Evolutionary conservation across 441 rosid genomes (phyloP).

Genomic region (Pelargonium citronellum): DNA sequence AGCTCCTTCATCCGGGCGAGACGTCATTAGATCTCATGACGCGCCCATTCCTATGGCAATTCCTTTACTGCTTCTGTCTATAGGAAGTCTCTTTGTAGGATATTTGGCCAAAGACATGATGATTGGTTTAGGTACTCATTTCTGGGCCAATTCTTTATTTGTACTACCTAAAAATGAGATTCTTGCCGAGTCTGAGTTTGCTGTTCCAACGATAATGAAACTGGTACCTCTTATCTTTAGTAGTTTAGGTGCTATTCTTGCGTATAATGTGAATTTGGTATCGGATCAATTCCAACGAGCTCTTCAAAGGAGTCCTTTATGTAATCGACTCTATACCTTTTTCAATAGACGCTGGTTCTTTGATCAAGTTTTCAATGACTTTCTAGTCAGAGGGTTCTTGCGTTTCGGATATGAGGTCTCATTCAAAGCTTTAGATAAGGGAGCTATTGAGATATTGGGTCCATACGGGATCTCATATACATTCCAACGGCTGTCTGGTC

Average conservation of each 20-base stretch:
- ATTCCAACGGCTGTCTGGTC: background rate
- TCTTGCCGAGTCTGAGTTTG: no score
- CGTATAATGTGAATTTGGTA: background rate
- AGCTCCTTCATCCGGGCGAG: constrained; percentile 13
- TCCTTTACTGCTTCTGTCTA: constrained; percentile 22
- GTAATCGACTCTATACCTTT: constrained; percentile 8
- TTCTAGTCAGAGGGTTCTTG: constrained; percentile 3
- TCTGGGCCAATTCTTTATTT: no score
- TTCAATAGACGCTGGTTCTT: constrained; percentile 10
- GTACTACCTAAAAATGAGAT: no score
- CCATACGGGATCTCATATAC: constrained; percentile 4
- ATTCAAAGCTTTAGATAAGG: constrained; percentile 15
- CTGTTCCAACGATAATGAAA: no score
- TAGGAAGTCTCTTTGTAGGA: constrained; percentile 22
- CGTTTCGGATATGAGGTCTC: constrained; percentile 8
- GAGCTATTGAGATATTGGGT: constrained; percentile 14
- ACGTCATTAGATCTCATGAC: constrained; percentile 21
- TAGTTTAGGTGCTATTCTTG: background rate
- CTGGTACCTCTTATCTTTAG: background rate
- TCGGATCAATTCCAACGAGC: constrained; percentile 6
- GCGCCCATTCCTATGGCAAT: constrained; percentile 26
- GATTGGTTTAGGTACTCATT: no score
- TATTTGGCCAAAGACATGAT: constrained; percentile 11
- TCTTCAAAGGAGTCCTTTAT: background rate
- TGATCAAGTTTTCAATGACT: constrained; percentile 2